These are phyloP conservation scores for Penicillium sp. DNA, from an alignment of 2,329 filamentous ascomycete species.

Conservation along the genomic window DNA sequence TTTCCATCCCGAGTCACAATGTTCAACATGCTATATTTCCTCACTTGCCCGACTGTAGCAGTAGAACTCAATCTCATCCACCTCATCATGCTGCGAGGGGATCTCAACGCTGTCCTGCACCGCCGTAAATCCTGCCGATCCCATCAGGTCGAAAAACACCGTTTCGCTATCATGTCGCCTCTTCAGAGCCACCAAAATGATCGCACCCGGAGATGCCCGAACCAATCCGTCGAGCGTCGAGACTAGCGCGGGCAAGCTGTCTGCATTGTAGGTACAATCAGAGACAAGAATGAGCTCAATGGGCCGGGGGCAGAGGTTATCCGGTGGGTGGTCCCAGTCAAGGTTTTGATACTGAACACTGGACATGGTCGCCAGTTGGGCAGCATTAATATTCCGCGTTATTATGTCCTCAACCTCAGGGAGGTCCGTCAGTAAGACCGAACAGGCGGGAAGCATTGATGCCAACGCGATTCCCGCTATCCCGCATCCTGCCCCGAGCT, in stretches of 20 bases:
- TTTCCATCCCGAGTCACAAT: neutral
- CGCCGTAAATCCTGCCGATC: conserved; percentile 28
- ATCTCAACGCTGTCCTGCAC: conserved; percentile 29
- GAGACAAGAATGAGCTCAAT: conserved; percentile 57
- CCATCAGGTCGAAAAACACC: conserved; percentile 57
- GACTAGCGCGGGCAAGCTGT: conserved; percentile 57
- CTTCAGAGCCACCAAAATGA: conserved; percentile 57
- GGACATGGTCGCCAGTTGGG: conserved; percentile 38
- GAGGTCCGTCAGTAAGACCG: conserved; percentile 57
- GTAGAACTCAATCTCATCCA: conserved; percentile 33
- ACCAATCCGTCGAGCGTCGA: conserved; percentile 46
- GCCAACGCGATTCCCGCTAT: conserved; percentile 59
- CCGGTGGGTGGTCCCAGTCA: conserved; percentile 54
- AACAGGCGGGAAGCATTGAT: conserved; percentile 43
- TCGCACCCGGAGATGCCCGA: conserved; percentile 40
- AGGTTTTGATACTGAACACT: conserved; percentile 45
- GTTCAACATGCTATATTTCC: neutral
- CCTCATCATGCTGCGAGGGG: conserved; percentile 30
- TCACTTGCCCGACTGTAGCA: conserved; percentile 22
- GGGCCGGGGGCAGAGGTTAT: conserved; percentile 30
- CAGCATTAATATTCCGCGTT: conserved; percentile 45
- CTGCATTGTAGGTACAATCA: conserved; percentile 66
- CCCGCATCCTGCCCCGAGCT: conserved; percentile 61
- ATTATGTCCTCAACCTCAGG: conserved; percentile 56
- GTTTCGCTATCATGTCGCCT: conserved; percentile 58